Conservation (phyloP, 1,139 yeast species). For the Pichia kudriavzevii region DNA sequence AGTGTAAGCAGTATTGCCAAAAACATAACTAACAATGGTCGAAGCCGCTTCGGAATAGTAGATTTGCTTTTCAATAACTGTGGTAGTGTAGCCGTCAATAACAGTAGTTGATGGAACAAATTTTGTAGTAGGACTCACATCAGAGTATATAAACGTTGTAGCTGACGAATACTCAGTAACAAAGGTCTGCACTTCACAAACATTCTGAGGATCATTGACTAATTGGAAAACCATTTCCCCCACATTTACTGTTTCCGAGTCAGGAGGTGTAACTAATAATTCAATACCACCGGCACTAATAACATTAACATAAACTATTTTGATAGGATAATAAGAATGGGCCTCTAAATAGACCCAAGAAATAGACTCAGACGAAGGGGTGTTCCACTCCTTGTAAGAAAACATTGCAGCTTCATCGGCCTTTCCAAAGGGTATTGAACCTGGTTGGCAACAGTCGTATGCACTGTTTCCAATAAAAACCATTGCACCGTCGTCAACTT, state of each 20-base stretch:
- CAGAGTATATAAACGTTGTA: slow-evolving; percentile 3
- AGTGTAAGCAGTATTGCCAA: slow-evolving; percentile 3
- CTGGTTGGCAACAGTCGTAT: slow-evolving; percentile 24
- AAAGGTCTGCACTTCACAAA: slow-evolving; percentile 8
- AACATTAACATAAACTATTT: slow-evolving; percentile 19
- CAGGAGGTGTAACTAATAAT: slow-evolving; percentile 16
- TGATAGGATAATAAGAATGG: slow-evolving; percentile 25
- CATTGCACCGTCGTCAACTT: slow-evolving; percentile 25
- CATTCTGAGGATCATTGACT: slow-evolving; percentile 1
- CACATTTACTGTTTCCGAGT: slow-evolving; percentile 8
- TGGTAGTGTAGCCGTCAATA: slow-evolving; percentile 2
- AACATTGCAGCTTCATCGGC: neutral
- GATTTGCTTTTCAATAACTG: slow-evolving; percentile 5
- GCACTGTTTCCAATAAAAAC: slow-evolving; percentile 24
- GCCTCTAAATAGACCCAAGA: slow-evolving; percentile 13
- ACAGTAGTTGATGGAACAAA: slow-evolving; percentile 4
- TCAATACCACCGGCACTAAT: slow-evolving; percentile 9
- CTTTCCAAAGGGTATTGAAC: neutral
- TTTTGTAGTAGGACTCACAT: slow-evolving; percentile 3
- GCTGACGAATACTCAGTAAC: slow-evolving; percentile 3
- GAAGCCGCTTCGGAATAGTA: slow-evolving; percentile 2
- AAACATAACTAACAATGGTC: neutral
- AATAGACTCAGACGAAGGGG: neutral
- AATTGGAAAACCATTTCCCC: slow-evolving; percentile 11
- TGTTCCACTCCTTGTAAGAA: neutral